Evolutionary conservation across 192 early-diverging fungal genomes (phyloP).

Genomic region (Radiomyces spectabilis): DNA sequence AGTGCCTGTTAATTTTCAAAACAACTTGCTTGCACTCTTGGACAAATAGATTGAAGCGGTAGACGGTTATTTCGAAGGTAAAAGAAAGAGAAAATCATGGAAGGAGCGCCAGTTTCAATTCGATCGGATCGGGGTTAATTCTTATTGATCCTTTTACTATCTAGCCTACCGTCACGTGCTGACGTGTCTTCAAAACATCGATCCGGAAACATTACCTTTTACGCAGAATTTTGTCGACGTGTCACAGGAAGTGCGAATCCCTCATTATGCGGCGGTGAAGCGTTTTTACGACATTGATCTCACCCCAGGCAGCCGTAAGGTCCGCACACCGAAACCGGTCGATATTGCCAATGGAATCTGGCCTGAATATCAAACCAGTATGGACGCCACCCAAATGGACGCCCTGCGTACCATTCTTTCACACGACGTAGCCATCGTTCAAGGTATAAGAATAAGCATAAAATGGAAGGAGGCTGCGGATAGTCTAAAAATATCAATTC

Average conservation of each 20-base stretch:
- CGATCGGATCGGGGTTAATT: not conserved
- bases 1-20: not conserved
- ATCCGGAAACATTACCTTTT: conserved; percentile 31
- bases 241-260: conserved; percentile 23
- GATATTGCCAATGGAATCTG: conserved; percentile 5
- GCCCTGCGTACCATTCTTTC: conserved; percentile 40
- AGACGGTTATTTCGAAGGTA: conserved; percentile 36
- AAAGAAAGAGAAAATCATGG: not conserved
- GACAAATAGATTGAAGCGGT: conserved; percentile 23
- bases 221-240: conserved; percentile 31
- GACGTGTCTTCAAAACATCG: conserved; percentile 32
- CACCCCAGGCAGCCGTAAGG: not conserved
- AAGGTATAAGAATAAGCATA: conserved; percentile 21
- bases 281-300: conserved; percentile 12
- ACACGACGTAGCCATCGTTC: conserved; percentile 36
- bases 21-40: not conserved
- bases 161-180: conserved; percentile 46
- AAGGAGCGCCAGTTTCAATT: not conserved
- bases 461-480: not conserved
- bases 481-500: not conserved
- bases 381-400: conserved; percentile 33
- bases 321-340: not conserved
- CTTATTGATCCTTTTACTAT: not conserved
- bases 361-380: conserved; percentile 14
- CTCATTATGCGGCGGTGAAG: conserved; percentile 27